phyloP scores from a whole-genome alignment of 371 early-diverging fungal species.

The Umbelopsis sp. region DNA sequence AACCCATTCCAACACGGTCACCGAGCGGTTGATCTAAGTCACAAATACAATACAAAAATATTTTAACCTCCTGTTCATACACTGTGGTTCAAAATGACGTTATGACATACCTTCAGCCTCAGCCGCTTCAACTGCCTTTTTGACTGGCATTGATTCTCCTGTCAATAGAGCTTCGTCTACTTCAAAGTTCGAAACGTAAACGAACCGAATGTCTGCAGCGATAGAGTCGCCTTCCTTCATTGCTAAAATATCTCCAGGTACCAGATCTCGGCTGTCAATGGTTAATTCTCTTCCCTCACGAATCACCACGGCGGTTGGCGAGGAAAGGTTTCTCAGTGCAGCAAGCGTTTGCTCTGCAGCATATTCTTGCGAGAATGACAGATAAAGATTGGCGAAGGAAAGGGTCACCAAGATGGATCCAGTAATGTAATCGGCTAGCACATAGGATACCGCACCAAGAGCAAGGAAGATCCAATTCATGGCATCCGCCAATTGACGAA shows the following conservation, averaged over 20 bases:
- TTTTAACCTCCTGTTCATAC: too few relatives aligned
- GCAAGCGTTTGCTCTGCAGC: conserved; percentile 89
- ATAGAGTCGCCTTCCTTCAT: conserved; percentile 88
- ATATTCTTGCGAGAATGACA: conserved; percentile 90
- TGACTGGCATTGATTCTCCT: conserved; percentile 80
- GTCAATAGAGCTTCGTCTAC: conserved; percentile 87
- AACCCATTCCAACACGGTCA: conserved; percentile 76
- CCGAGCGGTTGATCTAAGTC: conserved; percentile 63
- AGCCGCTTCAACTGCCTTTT: conserved; percentile 53
- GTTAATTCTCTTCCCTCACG: conserved; percentile 72
- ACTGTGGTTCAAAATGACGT: not conserved
- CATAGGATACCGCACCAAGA: conserved; percentile 61
- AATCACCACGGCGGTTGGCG: conserved; percentile 77
- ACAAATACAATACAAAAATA: too few relatives aligned
- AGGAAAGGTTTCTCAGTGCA: conserved; percentile 78
- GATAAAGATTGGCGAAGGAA: conserved; percentile 75
- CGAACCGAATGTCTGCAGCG: conserved; percentile 86
- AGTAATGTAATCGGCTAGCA: conserved; percentile 64
- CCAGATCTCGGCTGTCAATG: conserved; percentile 73
- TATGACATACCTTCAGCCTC: conserved; percentile 30
- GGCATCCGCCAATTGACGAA: conserved; percentile 81
- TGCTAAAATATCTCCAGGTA: conserved; percentile 87
- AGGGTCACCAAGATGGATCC: conserved; percentile 74
- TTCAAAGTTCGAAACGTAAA: conserved; percentile 80
- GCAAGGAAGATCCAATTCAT: conserved; percentile 85